Evolutionary conservation across 345 rosid genomes (phyloP), one percentile per base, ranked within the genome.

Genomic region (Pistacia vera): DNA sequence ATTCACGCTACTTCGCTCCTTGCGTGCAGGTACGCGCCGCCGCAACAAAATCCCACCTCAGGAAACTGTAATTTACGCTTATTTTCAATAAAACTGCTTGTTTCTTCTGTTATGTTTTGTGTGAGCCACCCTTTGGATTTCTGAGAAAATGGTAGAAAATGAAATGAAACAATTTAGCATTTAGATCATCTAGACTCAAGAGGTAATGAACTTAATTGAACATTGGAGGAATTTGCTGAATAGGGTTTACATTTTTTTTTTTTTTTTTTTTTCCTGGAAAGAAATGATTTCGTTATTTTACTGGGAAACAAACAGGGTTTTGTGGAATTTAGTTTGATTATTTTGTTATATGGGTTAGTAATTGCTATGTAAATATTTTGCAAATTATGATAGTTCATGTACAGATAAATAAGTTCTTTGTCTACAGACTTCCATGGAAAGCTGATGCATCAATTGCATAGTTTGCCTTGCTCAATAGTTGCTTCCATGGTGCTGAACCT

Each of bases 1-100:
- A 51, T 68, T 68, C 58, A 68, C 56, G 59, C 60, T 11, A 68
- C n/a, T 68, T 30, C 14, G 38, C 46, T 52, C 20, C 25, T 68
- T 4, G 25, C 72, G 72, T 68, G 72, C 72, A 68, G 72, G 72
- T 68, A 68, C 72, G 72, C 72, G 60, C 61, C 72, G 16, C 61
- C 41, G 44, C 61, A 16, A 68, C 28, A 16, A 52, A 20, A 44
- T 8, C 46, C 54, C 30, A 44, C 2, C 16, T 66, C 55, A n/a
- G 11, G 28, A 8, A 51, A 8, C 60, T 14, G 30, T 25, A 52
- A 5, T 68, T 68, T 70, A 58, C 20, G 13, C 8, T 71, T 9
- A 38, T 58, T 71, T 58, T 71, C 54, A 3, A n/a, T 56, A 17
- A 4, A 33, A n/a, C 36, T 20, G 52, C 33, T 11, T 38, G 41